Evolutionary conservation across 208 protist genomes (phyloP).

Genomic region (Wallacemonas sp.): DNA sequence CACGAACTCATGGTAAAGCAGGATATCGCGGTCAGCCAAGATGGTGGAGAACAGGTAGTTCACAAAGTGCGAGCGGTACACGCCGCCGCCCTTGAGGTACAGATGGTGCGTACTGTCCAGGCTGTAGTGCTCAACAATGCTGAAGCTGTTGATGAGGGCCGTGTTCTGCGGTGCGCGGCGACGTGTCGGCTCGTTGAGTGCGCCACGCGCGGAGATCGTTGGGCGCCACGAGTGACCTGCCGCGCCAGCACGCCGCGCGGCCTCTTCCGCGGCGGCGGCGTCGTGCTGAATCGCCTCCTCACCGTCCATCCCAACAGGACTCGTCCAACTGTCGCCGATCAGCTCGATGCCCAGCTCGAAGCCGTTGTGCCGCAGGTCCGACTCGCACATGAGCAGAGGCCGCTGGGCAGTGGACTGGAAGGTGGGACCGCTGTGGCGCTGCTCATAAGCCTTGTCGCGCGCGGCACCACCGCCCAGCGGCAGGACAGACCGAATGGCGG

Average conservation of each 20-base stretch:
- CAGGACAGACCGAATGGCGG: neutral
- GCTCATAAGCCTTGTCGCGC: neutral
- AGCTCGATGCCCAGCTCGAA: conserved; percentile 84
- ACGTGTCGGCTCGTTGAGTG: conserved; percentile 5
- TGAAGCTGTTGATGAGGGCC: conserved; percentile 85
- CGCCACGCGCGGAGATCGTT: conserved; percentile 10
- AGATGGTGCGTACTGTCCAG: conserved; percentile 74
- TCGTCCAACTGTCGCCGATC: conserved; percentile 76
- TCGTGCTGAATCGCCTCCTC: neutral
- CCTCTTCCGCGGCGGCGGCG: conserved; percentile 11
- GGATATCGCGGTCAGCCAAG: conserved; percentile 31
- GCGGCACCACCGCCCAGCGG: neutral
- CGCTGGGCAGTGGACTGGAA: conserved; percentile 26
- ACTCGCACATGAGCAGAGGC: conserved; percentile 76
- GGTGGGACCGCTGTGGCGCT: neutral
- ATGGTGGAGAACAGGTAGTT: conserved; percentile 68
- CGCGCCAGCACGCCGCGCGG: neutral
- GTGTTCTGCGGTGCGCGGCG: conserved; percentile 45
- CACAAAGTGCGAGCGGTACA: conserved; percentile 84
- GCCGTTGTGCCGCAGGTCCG: conserved; percentile 51
- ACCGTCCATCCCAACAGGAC: conserved; percentile 22
- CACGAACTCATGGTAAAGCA: conserved; percentile 51
- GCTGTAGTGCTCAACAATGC: conserved; percentile 81
- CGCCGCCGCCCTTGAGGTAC: conserved; percentile 64
- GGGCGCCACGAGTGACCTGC: neutral